phyloP scores from a whole-genome alignment of 179 eudicot genomes.

The Actinidia chinensis region DNA sequence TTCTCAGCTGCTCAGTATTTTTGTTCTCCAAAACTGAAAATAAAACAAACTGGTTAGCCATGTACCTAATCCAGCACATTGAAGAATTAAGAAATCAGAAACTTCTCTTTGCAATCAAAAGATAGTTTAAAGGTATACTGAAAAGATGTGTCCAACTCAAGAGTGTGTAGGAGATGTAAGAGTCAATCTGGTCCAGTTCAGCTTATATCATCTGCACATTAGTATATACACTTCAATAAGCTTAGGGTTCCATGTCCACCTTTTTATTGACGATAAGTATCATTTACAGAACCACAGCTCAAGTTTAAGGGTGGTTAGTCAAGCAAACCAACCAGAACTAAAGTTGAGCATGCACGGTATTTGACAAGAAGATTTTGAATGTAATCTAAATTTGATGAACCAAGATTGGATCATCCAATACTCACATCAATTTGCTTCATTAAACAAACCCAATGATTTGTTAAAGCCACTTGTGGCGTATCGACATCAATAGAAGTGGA shows the following conservation, averaged over 20 bases:
- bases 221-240: not conserved
- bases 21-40: slow-evolving; percentile 76
- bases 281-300: not conserved
- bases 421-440: not conserved
- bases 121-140: not conserved
- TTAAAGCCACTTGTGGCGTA: not conserved
- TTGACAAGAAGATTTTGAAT: not conserved
- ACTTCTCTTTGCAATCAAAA: not conserved
- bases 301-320: slow-evolving; percentile 2
- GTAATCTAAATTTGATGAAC: slow-evolving; percentile 8
- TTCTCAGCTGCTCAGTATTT: slow-evolving; percentile 58
- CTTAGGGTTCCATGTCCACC: not conserved
- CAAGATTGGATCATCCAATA: slow-evolving; percentile 4
- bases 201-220: not conserved
- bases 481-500: not conserved
- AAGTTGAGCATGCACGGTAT: no score
- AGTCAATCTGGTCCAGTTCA: slow-evolving; percentile 4
- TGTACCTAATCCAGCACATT: not conserved
- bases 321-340: not conserved
- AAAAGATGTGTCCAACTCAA: not conserved
- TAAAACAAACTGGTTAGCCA: not conserved
- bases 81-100: not conserved
- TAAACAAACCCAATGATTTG: not conserved
- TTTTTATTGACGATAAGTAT: not conserved
- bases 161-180: not conserved